phyloP scores from a whole-genome alignment of 495 filamentous ascomycete genomes.

The Amniculicola lignicola region DNA sequence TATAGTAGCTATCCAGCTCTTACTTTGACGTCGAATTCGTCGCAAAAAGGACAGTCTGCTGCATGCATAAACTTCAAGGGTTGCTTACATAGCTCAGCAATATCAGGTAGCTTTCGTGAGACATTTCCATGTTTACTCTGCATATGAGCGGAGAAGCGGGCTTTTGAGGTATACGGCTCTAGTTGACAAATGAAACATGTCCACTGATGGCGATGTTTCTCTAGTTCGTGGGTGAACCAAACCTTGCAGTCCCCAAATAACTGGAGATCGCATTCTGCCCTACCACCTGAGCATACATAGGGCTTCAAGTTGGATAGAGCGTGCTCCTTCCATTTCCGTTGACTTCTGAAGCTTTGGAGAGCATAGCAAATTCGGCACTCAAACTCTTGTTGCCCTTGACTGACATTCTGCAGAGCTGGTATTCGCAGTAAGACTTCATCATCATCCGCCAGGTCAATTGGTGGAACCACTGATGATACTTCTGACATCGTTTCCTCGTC shows the following conservation, averaged over 20 bases:
- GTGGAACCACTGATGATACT: neutral
- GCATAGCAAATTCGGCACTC: conserved; percentile 22
- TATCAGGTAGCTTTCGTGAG: neutral
- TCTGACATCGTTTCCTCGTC: conserved; percentile 2
- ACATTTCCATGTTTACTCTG: neutral
- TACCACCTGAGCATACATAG: conserved; percentile 2
- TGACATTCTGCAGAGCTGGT: conserved; percentile 1
- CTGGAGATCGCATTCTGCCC: conserved; percentile 4
- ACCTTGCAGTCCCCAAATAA: neutral
- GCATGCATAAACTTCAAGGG: neutral
- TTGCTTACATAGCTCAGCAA: neutral
- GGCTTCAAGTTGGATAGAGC: conserved; percentile 1
- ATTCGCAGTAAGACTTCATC: neutral
- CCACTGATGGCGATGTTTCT: neutral
- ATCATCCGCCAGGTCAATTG: neutral
- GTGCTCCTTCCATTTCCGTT: conserved; percentile 17
- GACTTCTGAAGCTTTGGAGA: neutral
- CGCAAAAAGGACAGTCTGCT: conserved; percentile 1
- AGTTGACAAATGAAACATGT: conserved; percentile 1
- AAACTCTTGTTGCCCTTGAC: conserved; percentile 2
- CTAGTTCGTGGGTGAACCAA: conserved; percentile 12
- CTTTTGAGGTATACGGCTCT: neutral
- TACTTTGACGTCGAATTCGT: conserved; percentile 5
- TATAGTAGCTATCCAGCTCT: too few relatives aligned
- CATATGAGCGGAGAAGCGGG: neutral